Percentiles rank a stretch among this genome's conserved stretches.
Conservation (phyloP, 768 basidiomycete species). For the Trametes gibbosa region DNA sequence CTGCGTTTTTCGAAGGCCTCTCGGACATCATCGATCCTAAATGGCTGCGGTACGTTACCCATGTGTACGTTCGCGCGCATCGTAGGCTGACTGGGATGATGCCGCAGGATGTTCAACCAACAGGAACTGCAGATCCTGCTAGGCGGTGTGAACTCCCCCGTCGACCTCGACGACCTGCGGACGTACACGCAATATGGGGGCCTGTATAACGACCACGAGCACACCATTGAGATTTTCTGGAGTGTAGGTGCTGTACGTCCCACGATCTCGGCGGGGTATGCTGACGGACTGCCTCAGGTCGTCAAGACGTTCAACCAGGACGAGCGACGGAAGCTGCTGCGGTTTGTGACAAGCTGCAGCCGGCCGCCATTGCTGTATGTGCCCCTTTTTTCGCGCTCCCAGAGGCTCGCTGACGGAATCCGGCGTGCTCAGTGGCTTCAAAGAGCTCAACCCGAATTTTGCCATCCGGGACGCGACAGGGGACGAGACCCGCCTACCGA, state of each 20-base stretch:
- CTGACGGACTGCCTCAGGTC: conserved; percentile 44
- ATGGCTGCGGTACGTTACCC: conserved; percentile 65
- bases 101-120: conserved; percentile 89
- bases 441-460: conserved; percentile 84
- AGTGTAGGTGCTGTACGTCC: conserved; percentile 42
- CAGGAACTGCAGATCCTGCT: conserved; percentile 91
- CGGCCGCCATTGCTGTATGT: conserved; percentile 82
- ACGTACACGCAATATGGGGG: conserved; percentile 82
- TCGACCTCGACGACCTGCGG: conserved; percentile 81
- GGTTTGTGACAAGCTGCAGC: conserved; percentile 93
- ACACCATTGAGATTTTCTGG: conserved; percentile 82
- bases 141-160: conserved; percentile 82
- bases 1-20: conserved; percentile 88
- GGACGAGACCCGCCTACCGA: conserved; percentile 70
- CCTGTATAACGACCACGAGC: conserved; percentile 64
- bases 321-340: conserved; percentile 71
- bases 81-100: neutral
- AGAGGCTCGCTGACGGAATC: neutral
- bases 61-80: neutral
- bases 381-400: neutral
- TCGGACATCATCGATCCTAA: conserved; percentile 89
- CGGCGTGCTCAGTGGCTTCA: conserved; percentile 60
- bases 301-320: conserved; percentile 77
- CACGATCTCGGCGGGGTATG: neutral
- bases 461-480: conserved; percentile 78